phyloP scores from a whole-genome alignment of 139 green algal species.

The Chlorella sp. region DNA sequence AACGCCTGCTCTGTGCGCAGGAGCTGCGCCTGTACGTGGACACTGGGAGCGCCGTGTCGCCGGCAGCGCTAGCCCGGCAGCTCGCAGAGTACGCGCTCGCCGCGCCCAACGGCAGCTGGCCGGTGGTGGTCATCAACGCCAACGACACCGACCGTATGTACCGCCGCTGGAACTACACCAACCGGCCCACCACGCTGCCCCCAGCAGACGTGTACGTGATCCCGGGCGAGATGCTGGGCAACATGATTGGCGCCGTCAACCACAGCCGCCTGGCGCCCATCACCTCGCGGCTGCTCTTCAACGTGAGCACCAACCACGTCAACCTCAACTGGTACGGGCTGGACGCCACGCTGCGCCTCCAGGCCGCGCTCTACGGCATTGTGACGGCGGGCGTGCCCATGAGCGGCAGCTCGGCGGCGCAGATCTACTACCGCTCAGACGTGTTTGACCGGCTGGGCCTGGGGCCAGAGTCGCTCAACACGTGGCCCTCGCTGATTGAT shows the following conservation, averaged over 20 bases:
- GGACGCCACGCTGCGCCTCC: neutral
- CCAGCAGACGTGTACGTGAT: neutral
- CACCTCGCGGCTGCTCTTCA: neutral
- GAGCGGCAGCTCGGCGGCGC: neutral
- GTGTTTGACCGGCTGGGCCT: neutral
- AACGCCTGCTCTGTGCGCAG: too few relatives aligned
- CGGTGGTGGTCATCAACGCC: too few relatives aligned
- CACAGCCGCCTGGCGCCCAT: neutral
- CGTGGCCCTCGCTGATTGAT: slow-evolving; percentile 6
- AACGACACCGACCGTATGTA: too few relatives aligned
- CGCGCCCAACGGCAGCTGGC: too few relatives aligned
- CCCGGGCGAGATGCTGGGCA: neutral
- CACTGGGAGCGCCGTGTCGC: too few relatives aligned
- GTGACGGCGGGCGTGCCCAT: neutral
- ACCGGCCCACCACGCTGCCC: too few relatives aligned
- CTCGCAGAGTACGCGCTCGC: too few relatives aligned
- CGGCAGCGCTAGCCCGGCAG: too few relatives aligned
- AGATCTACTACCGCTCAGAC: slow-evolving; percentile 7
- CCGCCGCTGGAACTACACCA: too few relatives aligned
- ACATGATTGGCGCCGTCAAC: neutral
- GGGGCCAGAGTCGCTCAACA: neutral
- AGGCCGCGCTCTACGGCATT: neutral
- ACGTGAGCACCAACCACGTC: neutral
- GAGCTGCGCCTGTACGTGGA: too few relatives aligned
- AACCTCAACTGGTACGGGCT: neutral